These are phyloP conservation scores for Pythium periplocum DNA, from an alignment of 352 stramenopile genomes.

Conservation along the genomic window DNA sequence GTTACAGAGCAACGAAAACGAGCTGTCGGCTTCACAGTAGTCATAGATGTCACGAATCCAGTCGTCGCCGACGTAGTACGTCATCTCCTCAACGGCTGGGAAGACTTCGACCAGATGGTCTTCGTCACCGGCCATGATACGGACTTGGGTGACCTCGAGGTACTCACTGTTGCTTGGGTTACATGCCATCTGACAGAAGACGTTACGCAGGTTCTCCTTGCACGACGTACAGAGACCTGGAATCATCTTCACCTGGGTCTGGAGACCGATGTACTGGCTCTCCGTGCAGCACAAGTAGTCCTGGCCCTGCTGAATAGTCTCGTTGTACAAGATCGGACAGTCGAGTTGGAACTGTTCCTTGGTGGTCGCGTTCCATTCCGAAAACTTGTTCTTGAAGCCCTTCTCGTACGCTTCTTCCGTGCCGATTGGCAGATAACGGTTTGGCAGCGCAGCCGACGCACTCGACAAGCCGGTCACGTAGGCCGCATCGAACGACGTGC, in stretches of 20 bases:
- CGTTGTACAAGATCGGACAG: constrained; percentile 65
- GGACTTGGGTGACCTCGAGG: constrained; percentile 62
- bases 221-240: constrained; percentile 55
- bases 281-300: constrained; percentile 77
- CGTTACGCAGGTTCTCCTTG: constrained; percentile 68
- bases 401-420: constrained; percentile 44
- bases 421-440: constrained; percentile 63
- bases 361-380: constrained; percentile 51
- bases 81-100: constrained; percentile 60
- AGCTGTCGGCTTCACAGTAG: constrained; percentile 52
- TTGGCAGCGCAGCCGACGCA: constrained; percentile 28
- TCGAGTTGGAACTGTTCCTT: constrained; percentile 59
- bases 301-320: constrained; percentile 40
- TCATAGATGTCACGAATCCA: constrained; percentile 68
- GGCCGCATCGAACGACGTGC: constrained; percentile 59
- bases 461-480: constrained; percentile 38
- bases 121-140: constrained; percentile 45
- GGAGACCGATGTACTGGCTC: constrained; percentile 57
- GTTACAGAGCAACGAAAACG: constrained; percentile 43
- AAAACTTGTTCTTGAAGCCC: constrained; percentile 71
- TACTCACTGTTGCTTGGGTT: constrained; percentile 78
- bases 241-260: constrained; percentile 55
- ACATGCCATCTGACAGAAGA: constrained; percentile 80
- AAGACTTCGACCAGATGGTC: constrained; percentile 46
- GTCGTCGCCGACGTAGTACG: constrained; percentile 64